These are phyloP conservation scores for Cordyceps fumosorosea DNA, from an alignment of 2,329 filamentous ascomycete species.

Conservation along the genomic window DNA sequence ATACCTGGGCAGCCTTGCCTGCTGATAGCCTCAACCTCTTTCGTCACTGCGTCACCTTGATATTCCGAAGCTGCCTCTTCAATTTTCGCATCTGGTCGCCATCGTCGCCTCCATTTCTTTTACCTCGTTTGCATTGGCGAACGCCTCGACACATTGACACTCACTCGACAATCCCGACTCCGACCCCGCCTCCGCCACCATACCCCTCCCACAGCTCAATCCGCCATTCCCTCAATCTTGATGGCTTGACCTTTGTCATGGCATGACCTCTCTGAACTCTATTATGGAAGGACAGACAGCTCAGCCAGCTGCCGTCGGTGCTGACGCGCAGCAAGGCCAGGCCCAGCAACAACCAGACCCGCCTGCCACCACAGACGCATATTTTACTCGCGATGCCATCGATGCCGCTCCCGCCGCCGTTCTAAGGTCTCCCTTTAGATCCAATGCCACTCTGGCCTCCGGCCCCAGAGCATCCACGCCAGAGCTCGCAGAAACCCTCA, in stretches of 20 bases:
- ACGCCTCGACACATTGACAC: not conserved
- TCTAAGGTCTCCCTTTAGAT: constrained; percentile 2
- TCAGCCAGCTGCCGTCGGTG: constrained; percentile 1
- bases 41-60: not conserved
- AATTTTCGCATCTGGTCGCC: too few relatives aligned
- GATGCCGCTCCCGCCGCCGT: not conserved
- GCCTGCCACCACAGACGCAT: not conserved
- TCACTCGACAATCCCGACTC: not conserved
- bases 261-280: constrained; percentile 2
- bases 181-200: constrained; percentile 7
- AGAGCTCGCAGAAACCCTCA: not conserved
- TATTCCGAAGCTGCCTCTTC: not conserved
- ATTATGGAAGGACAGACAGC: constrained; percentile 11
- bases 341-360: not conserved
- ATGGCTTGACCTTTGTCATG: constrained; percentile 7
- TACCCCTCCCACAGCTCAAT: not conserved
- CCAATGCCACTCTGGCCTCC: not conserved
- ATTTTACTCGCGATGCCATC: constrained; percentile 5
- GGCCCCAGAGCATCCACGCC: constrained; percentile 3
- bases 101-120: not conserved
- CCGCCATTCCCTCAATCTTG: not conserved
- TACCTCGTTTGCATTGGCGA: not conserved
- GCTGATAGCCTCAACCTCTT: not conserved
- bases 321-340: not conserved
- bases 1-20: not conserved